Conservation (phyloP, 2,329 filamentous ascomycete species). For the Xylariales sp. region DNA sequence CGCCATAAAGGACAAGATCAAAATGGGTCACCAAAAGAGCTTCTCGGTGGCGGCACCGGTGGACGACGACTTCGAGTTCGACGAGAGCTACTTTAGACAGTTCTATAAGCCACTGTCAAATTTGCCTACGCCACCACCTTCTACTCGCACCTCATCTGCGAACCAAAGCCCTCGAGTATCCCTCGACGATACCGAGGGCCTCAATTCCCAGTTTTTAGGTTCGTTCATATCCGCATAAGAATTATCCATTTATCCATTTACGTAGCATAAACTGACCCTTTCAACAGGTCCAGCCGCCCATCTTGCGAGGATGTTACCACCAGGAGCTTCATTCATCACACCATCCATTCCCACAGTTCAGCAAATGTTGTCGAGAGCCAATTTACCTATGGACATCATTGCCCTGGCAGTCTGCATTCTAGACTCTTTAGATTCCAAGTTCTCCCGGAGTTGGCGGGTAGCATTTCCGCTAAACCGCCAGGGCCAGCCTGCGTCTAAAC, state of each 20-base stretch:
- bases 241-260: constrained; percentile 34
- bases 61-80: constrained; percentile 61
- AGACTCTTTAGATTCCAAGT: constrained; percentile 71
- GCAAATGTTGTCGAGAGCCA: constrained; percentile 67
- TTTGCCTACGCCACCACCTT: constrained; percentile 73
- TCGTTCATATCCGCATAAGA: constrained; percentile 38
- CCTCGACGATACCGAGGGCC: constrained; percentile 58
- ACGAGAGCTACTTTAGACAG: constrained; percentile 65
- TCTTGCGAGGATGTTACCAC: constrained; percentile 73
- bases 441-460: constrained; percentile 71
- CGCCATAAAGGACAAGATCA: constrained; percentile 42
- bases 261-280: constrained; percentile 30
- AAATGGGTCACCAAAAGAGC: constrained; percentile 52
- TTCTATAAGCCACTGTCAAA: constrained; percentile 76
- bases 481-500: constrained; percentile 43
- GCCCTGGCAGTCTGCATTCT: constrained; percentile 75
- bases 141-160: constrained; percentile 59
- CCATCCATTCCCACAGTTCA: constrained; percentile 71
- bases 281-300: constrained; percentile 71
- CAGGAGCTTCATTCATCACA: constrained; percentile 68
- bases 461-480: constrained; percentile 62
- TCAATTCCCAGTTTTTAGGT: constrained; percentile 58
- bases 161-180: constrained; percentile 57
- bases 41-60: constrained; percentile 45
- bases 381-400: constrained; percentile 69